These are phyloP conservation scores for Akanthomyces muscarius DNA, from an alignment of 2,329 filamentous ascomycete species.

Conservation along the genomic window DNA sequence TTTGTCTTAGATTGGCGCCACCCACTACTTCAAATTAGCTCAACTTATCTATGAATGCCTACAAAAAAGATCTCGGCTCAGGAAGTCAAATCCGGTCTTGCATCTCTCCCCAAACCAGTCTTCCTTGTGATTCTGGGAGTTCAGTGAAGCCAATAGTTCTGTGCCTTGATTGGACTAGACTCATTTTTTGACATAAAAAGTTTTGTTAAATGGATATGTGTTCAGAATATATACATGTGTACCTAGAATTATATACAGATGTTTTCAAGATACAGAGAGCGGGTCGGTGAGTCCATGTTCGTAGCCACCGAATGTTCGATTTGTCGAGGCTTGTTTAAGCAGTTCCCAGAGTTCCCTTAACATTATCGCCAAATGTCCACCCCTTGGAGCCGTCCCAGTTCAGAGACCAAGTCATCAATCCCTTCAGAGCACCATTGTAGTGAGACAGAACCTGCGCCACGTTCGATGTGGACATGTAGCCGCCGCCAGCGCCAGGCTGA, in stretches of 20 bases:
- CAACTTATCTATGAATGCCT: background rate
- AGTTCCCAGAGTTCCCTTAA: slow-evolving; percentile 20
- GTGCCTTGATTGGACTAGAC: no score
- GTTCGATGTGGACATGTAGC: slow-evolving; percentile 30
- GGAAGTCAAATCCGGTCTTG: no score
- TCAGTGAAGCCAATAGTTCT: no score
- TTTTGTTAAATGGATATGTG: no score
- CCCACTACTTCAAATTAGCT: background rate
- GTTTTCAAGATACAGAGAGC: background rate
- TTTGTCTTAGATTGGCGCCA: background rate
- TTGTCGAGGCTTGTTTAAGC: background rate
- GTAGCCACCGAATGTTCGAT: background rate
- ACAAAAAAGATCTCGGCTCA: no score
- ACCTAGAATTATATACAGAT: background rate
- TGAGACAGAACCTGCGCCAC: slow-evolving; percentile 30
- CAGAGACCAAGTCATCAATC: slow-evolving; percentile 36
- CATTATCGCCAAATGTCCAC: slow-evolving; percentile 33
- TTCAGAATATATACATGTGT: background rate
- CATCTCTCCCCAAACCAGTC: no score
- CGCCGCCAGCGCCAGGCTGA: slow-evolving; percentile 30
- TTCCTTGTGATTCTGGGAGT: no score
- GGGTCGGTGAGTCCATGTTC: no score
- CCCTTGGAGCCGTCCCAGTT: slow-evolving; percentile 34
- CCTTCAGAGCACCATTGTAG: slow-evolving; percentile 31
- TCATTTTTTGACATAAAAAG: no score